Evolutionary conservation across 2,329 filamentous ascomycete species (phyloP).

Genomic region (Colletotrichum noveboracense): DNA sequence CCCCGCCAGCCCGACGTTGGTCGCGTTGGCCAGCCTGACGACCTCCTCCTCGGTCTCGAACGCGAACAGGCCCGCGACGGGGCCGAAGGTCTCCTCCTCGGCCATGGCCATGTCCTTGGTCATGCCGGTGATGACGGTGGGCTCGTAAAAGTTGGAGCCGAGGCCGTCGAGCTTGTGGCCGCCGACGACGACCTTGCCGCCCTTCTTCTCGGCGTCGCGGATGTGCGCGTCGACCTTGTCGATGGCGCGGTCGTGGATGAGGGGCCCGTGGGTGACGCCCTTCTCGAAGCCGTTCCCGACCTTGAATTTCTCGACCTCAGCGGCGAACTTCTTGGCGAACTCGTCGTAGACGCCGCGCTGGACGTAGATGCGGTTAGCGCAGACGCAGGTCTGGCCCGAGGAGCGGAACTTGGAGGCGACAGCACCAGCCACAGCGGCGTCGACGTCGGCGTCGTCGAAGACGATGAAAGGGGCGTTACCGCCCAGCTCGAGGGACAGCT

Average conservation of each 20-base stretch:
- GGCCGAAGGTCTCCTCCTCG: constrained; percentile 92
- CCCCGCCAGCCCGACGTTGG: constrained; percentile 87
- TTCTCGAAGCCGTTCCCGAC: constrained; percentile 77
- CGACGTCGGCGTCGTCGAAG: constrained; percentile 92
- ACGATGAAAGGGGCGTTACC: constrained; percentile 97
- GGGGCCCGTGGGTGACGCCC: constrained; percentile 77
- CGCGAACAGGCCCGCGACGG: constrained; percentile 86
- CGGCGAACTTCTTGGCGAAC: constrained; percentile 72
- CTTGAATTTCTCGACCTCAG: constrained; percentile 75
- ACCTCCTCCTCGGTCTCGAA: constrained; percentile 92
- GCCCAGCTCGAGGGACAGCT: constrained; percentile 85
- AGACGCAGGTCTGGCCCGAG: constrained; percentile 95
- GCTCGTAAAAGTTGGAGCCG: constrained; percentile 86
- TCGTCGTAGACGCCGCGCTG: constrained; percentile 79
- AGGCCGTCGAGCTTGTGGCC: constrained; percentile 68
- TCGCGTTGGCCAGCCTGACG: constrained; percentile 78
- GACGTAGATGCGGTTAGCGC: constrained; percentile 83
- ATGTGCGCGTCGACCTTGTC: constrained; percentile 82
- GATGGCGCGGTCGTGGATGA: constrained; percentile 85
- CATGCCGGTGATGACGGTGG: constrained; percentile 89
- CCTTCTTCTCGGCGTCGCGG: constrained; percentile 77
- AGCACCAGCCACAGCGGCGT: constrained; percentile 81
- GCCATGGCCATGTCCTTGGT: constrained; percentile 84
- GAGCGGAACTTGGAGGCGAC: constrained; percentile 91
- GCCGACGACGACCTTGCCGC: constrained; percentile 75